Base-by-base conservation (phyloP, 768 basidiomycete genomes). In the Boletus bicolor region DNA sequence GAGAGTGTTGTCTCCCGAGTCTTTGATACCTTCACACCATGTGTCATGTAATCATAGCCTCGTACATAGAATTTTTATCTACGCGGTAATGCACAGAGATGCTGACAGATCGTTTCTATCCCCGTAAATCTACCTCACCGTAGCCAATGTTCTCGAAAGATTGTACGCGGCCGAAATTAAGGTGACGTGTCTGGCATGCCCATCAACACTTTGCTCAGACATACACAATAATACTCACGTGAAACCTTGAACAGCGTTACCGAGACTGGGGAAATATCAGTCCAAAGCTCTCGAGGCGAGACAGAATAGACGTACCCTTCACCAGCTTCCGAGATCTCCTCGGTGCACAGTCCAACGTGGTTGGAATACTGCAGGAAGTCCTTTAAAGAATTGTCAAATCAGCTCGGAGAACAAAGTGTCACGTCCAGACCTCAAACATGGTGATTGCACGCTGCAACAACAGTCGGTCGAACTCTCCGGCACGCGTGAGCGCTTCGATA, bases 161-260 rank as follows among this genome's bases (percentile, higher is more conserved):
- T 92, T 89, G 68, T 90, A 90, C 9, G 89, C 89, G 1, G 89
- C 89, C 1, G 89, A 91, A 51, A 92, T 92, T 51, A 92, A 74
- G 0, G 89, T 92, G 59, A 92, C 89, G 55, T 92, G 89, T 12
- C 89, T 91, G 49, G 8, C 44, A 43, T 36, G 14, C 26, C 37
- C 32, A 30, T 44, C 28, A 55, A 3, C 44, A 28, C 47, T 2
- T 15, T 10, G 6, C 30, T 6, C 15, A 12, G 5, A 42, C 5
- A 32, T 14, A 41, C 38, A 15, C 21, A 24, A 19, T 30, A 26
- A 34, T 12, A 80, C 88, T 61, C 71, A 89, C 87, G 91, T 93
- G 72, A 93, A 93, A 35, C 90, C 91, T 72, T 93, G 91, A 19
- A 93, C 91, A 2, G 91, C 87, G 59, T 93, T 93, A 6, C 91